Evolutionary conservation across 2,329 filamentous ascomycete genomes (phyloP), one percentile per base, ranked within the genome.

Genomic region (Colletotrichum lini): DNA sequence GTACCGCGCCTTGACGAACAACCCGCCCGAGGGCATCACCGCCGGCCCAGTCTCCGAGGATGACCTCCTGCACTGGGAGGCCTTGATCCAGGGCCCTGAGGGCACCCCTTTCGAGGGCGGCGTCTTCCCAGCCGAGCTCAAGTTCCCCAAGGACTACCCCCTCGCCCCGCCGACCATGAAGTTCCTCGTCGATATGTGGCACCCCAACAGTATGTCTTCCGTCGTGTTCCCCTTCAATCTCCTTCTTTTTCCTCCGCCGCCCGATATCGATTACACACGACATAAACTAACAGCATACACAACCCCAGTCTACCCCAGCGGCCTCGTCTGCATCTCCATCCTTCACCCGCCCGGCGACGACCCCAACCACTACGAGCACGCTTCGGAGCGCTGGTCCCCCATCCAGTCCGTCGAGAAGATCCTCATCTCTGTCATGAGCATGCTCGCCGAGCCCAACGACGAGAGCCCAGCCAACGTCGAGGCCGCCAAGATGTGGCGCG

Each of bases 401-500:
- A 98, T 98, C 73, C 96, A 98, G 85, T 96, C 93, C 71, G 96
- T 98, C 75, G 96, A 98, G 84, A 98, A 98, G 87, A 98, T 98
- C 76, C 87, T 98, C 76, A 95, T 98, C 69, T 95, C 92, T 58
- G 96, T 98, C 72, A 98, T 98, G 93, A 98, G 94, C 83, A 98
- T 98, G 95, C 89, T 98, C 56, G 95, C 95, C 1, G 95, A 98
- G 84, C 95, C 96, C 72, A 98, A 98, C 82, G 96, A 98, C 79
- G 96, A 98, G 87, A 96, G 93, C 74, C 96, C 96, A 0, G 96
- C 96, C 69, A 98, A 98, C 79, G 93, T 98, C 52, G 96, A 98
- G 84, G 96, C 96, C 0, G 96, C 95, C 70, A 94, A 96, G 85
- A 94, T 98, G 93, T 98, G 96, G 95, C 89, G 96, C 73, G 95